Evolutionary conservation across 2,329 filamentous ascomycete species (phyloP), one percentile per base, ranked within the genome.

Genomic region (Pyricularia sp.): DNA sequence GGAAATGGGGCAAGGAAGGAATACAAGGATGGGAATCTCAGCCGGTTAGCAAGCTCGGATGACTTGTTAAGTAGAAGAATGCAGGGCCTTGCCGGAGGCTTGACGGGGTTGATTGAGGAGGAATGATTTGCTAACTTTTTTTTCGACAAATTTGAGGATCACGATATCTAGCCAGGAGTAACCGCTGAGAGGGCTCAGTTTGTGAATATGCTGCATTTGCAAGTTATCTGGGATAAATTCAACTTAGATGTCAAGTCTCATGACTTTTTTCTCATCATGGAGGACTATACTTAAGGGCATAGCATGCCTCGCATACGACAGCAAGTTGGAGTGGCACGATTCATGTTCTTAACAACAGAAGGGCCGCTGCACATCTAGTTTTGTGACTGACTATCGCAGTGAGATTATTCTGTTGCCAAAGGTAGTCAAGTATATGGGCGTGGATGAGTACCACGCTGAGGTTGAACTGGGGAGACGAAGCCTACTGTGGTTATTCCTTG

Each of bases 41-140:
- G 81, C 53, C 62, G 62, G 74, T 76, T 86, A 62, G 79, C 79
- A 66, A 85, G 83, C 72, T 80, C 82, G 53, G 83, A 85, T 66
- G 83, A 86, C 69, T 69, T 86, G 68, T 75, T 86, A 12, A 78
- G 81, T 0, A 74, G 83, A 67, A 77, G 83, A 62, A 86, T 86
- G 83, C 79, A 85, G 65, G 83, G 83, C 1, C 75, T 86, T 24
- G 79, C 81, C 2, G 81, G 80, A 7, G 79, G 82, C 0, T 70
- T 86, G 71, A 82, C 82, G 28, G 80, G 82, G 13, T 67, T 78
- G 64, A 75, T 75, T 1, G 78, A 80, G 65, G 79, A 81, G 44
- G 67, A 68, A 30, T 62, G 53, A 64, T 57, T 57, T 24, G 49
- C 7, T 24, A 3, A 3, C 22, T 24, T n/a, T 26, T 26, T 19